Percentiles rank a stretch among this genome's conserved stretches.
These are phyloP conservation scores for Candida sakaeoensis DNA, from an alignment of 805 yeast species.

Conservation along the genomic window DNA sequence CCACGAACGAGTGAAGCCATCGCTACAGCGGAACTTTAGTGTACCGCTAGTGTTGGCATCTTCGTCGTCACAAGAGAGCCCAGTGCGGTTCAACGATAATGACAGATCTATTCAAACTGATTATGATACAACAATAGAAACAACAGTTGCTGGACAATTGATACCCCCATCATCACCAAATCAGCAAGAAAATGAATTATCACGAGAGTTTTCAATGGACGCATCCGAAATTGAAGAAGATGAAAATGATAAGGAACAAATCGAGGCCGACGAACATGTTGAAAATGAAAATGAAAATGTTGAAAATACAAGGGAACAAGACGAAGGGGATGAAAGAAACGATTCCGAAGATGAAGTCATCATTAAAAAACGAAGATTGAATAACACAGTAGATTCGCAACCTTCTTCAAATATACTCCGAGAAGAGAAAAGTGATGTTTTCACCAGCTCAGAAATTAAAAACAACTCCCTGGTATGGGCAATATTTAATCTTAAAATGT, in stretches of 20 bases:
- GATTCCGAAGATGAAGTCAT: conserved; percentile 8
- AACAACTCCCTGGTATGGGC: conserved; percentile 49
- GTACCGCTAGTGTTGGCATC: conserved; percentile 5
- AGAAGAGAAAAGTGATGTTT: conserved; percentile 11
- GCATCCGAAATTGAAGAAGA: conserved; percentile 7
- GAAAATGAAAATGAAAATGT: too few species aligned
- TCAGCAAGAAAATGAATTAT: not conserved
- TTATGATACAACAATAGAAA: conserved; percentile 4
- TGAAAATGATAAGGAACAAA: not conserved
- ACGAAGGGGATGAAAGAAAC: too few species aligned
- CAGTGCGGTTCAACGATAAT: not conserved
- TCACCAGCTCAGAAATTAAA: conserved; percentile 13
- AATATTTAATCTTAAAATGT: conserved; percentile 43
- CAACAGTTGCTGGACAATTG: conserved; percentile 6
- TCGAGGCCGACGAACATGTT: not conserved
- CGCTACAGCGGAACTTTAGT: not conserved
- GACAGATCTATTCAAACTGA: conserved; percentile 1
- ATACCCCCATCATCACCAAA: conserved; percentile 8
- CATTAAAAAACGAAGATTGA: conserved; percentile 11
- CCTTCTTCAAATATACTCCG: conserved; percentile 9
- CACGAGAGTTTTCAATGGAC: not conserved
- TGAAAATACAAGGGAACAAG: too few species aligned
- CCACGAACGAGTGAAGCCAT: not conserved
- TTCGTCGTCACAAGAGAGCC: not conserved
- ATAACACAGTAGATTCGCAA: conserved; percentile 16